These are phyloP conservation scores for Lactuca saligna DNA, from an alignment of 129 eudicot genomes.

Conservation along the genomic window DNA sequence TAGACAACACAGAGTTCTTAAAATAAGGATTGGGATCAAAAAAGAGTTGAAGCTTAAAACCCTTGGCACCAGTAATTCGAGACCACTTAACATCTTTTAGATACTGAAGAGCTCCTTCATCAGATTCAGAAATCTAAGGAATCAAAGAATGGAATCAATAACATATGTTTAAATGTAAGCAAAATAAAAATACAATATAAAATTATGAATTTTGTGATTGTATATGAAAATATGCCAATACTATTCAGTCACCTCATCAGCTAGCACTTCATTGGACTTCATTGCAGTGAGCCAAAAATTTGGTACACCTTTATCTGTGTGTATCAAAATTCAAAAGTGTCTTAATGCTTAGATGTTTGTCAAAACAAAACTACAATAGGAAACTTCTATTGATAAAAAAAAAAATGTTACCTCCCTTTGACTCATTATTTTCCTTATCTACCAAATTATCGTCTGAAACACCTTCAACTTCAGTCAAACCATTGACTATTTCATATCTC, in stretches of 20 bases:
- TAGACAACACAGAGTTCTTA: constrained; percentile 64
- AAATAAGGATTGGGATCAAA: constrained; percentile 87
- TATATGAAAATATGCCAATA: too few species aligned
- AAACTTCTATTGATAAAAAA: not conserved
- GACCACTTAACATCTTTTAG: constrained; percentile 88
- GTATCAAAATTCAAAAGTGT: constrained; percentile 19
- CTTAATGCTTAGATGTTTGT: constrained; percentile 6
- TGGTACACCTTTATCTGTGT: constrained; percentile 85
- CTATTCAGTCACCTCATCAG: constrained; percentile 66
- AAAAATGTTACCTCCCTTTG: constrained; percentile 40
- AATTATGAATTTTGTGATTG: too few species aligned
- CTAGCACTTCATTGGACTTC: constrained; percentile 81
- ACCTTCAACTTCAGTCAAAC: constrained; percentile 73
- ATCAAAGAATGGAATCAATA: not conserved
- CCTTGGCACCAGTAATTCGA: constrained; percentile 69
- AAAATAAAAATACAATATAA: too few species aligned
- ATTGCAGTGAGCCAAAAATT: constrained; percentile 90
- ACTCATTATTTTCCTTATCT: constrained; percentile 41
- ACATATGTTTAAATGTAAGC: not conserved
- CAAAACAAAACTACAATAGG: not conserved
- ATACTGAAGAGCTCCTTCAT: constrained; percentile 87
- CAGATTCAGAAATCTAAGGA: constrained; percentile 74
- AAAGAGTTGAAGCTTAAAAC: constrained; percentile 82
- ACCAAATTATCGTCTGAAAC: constrained; percentile 25
- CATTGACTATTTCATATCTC: constrained; percentile 89